Evolutionary conservation across 2,329 filamentous ascomycete species (phyloP), one percentile per base, ranked within the genome.

Genomic region (Claviceps sp.): DNA sequence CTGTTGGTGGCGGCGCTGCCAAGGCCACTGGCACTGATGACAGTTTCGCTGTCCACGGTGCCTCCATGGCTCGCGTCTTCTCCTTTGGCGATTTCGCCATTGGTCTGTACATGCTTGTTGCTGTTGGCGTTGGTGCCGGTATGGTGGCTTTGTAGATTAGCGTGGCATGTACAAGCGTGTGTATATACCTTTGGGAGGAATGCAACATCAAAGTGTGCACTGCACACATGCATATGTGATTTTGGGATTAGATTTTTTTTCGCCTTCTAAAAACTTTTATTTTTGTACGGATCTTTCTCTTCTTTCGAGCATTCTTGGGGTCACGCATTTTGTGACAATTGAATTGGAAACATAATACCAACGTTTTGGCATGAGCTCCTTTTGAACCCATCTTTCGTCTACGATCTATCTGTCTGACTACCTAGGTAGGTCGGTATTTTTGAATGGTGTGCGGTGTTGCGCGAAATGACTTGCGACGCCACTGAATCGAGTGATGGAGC

Each of bases 141-240:
- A 77, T 81, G 74, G 62, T 80, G 53, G 63, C 72, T 55, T 61
- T 81, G 66, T 81, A 77, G 73, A 58, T 48, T 30, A 13, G 30
- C 30, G 44, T n/a, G 16, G 24, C 37, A 47, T 38, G 45, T 22
- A 38, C 30, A 47, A 38, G 26, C 8, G 38, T 38, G 26, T 47
- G 8, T 47, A 47, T 47, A 47, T 38, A 22, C 5, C n/a, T 34
- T 40, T 22, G 38, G 22, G 47, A 34, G 37, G 26, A 37, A 45
- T 14, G 44, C 46, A 55, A 42, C 49, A 48, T 58, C 52, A 45
- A 49, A 55, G 56, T 48, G 55, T 55, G 56, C 50, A 58, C 34
- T 43, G 17, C 22, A 50, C 48, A 19, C 11, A 37, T 37, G 42
- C 30, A 46, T 22, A 44, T n/a, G 34, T 46, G n/a, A 11, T 37